These are phyloP conservation scores for Pseudogymnoascus sp. DNA, from an alignment of 2,329 filamentous ascomycete genomes.

Conservation along the genomic window DNA sequence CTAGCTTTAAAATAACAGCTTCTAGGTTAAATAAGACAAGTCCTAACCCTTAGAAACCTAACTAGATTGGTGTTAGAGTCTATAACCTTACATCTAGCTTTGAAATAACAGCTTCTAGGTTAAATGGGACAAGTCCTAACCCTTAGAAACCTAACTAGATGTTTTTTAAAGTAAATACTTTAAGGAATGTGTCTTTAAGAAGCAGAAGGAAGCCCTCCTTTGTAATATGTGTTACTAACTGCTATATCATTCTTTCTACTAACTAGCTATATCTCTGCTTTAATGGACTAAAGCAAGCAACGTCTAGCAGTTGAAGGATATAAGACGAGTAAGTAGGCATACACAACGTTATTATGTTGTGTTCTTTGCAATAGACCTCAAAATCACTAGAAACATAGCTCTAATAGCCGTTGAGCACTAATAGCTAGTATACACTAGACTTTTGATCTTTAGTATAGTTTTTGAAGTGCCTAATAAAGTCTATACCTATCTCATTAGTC, in stretches of 20 bases:
- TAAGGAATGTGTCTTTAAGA: conserved; percentile 8
- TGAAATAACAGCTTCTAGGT: too few relatives aligned
- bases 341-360: conserved; percentile 1
- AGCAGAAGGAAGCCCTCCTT: neutral
- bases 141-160: too few relatives aligned
- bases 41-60: too few relatives aligned
- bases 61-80: too few relatives aligned
- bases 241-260: conserved; percentile 14
- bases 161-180: too few relatives aligned
- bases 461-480: conserved; percentile 3
- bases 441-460: neutral
- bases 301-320: conserved; percentile 15
- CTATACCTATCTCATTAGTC: neutral
- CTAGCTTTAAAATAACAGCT: too few relatives aligned
- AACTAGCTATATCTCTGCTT: conserved; percentile 13
- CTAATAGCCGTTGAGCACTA: neutral
- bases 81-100: too few relatives aligned
- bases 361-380: conserved; percentile 13
- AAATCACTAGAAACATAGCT: conserved; percentile 10
- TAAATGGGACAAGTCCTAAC: too few relatives aligned
- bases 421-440: neutral
- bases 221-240: too few relatives aligned
- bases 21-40: too few relatives aligned
- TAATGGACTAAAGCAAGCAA: conserved; percentile 16
- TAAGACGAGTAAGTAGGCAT: too few relatives aligned